phyloP scores from a whole-genome alignment of 2,329 filamentous ascomycete genomes.

The Diaporthe sp. region DNA sequence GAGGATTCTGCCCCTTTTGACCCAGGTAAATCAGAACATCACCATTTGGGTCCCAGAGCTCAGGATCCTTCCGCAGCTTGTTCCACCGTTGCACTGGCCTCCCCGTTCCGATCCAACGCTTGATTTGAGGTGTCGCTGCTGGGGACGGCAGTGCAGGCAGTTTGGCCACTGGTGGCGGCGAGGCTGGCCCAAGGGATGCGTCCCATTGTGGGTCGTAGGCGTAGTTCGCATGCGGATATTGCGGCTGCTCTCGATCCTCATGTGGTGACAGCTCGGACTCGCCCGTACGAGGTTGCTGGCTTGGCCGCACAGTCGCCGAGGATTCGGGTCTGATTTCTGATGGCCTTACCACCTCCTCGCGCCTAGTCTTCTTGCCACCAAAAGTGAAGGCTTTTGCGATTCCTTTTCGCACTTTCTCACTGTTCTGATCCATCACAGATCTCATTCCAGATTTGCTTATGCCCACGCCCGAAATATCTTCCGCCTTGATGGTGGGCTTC shows the following conservation, averaged over 20 bases:
- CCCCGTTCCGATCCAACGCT: conserved; percentile 64
- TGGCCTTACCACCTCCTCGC: conserved; percentile 37
- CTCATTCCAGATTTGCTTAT: conserved; percentile 60
- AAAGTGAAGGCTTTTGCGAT: conserved; percentile 65
- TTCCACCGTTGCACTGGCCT: conserved; percentile 63
- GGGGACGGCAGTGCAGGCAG: conserved; percentile 54
- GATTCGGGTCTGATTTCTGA: conserved; percentile 48
- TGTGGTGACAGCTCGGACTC: neutral
- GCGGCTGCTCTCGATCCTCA: conserved; percentile 18
- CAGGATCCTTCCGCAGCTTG: conserved; percentile 68
- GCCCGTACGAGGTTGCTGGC: neutral
- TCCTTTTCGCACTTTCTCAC: conserved; percentile 63
- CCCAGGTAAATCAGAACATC: conserved; percentile 69
- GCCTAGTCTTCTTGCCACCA: conserved; percentile 55
- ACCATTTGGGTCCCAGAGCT: conserved; percentile 70
- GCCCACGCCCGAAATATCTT: conserved; percentile 65
- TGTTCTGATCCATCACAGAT: conserved; percentile 64
- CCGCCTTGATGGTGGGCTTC: conserved; percentile 56
- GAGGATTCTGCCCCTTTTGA: conserved; percentile 54
- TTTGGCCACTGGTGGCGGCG: conserved; percentile 56
- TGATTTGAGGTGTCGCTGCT: conserved; percentile 52
- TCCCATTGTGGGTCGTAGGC: conserved; percentile 41
- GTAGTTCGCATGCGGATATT: conserved; percentile 23
- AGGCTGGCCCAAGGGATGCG: conserved; percentile 34
- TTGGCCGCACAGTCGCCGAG: conserved; percentile 49